Base-by-base conservation (phyloP, 1,284 basidiomycete genomes). In the Apiotrichum siamense region DNA sequence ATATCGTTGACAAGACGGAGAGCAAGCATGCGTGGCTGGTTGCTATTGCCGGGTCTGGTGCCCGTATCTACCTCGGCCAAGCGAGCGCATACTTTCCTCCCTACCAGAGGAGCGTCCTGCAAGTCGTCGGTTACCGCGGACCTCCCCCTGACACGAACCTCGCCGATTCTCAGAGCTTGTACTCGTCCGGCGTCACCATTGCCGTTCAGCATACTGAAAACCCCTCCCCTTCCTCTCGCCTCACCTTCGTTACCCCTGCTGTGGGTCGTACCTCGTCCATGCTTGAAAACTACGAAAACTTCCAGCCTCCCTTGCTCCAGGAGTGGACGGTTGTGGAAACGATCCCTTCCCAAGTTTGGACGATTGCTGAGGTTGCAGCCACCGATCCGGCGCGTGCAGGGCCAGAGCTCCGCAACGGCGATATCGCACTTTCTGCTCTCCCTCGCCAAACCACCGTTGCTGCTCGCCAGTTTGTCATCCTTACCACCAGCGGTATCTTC, bases 281-380 rank as follows among this genome's bases (percentile, higher is more conserved):
- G n/a, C 57, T 66, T 1, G 69, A 72, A 44, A 72, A 69, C 52
- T 59, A 43, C 31, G 60, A 69, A 17, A 61, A 54, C 33, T 60
- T 46, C 48, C 54, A 61, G 11, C 55, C 63, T 6, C 53, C 53
- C 3, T 43, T 59, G 2, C 59, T 66, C 11, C 65, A 68, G 42
- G 69, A 73, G 44, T 68, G 59, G 61, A 45, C 47, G 17, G 47
- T 49, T 12, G 51, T 56, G 1, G 82, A 84, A 3, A 67, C 88
- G 17, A 75, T 93, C 26, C 78, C 85, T 12, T 84, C 91, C 52
- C 83, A 85, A 29, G 89, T 88, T 3, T 93, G 88, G 87, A 85
- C 84, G 15, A 84, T 92, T 69, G 74, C 67, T 18, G 75, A 77
- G 58, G 57, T 74, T 5, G 69, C 71, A 7, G 49, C 57, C 9